Conservation (phyloP, 225 moss, liverwort and hornwort genomes). For the Bryum argenteum region DNA sequence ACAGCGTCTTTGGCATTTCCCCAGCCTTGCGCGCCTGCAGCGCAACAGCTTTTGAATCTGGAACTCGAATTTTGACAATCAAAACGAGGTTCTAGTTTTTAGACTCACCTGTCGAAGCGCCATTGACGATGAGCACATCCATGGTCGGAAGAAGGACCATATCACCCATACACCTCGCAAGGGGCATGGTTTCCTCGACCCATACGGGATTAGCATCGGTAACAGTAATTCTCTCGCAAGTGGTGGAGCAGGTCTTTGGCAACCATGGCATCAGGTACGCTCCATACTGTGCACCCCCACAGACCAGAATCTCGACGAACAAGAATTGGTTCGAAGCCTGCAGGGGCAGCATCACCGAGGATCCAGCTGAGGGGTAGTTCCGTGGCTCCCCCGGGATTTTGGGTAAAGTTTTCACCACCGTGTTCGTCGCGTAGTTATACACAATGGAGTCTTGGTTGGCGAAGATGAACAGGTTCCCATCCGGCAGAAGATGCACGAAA, state of each 20-base stretch:
- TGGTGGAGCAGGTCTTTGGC: slow-evolving; percentile 31
- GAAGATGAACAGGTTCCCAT: slow-evolving; percentile 71
- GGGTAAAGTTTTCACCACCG: slow-evolving; percentile 57
- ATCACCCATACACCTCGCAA: slow-evolving; percentile 49
- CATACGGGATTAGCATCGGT: slow-evolving; percentile 40
- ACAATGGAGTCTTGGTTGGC: slow-evolving; percentile 66
- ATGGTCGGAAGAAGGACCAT: slow-evolving; percentile 46
- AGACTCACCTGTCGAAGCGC: slow-evolving; percentile 38
- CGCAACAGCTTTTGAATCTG: neutral
- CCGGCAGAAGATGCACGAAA: slow-evolving; percentile 64
- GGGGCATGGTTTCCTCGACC: slow-evolving; percentile 47
- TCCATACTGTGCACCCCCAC: slow-evolving; percentile 62
- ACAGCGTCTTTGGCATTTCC: slow-evolving; percentile 50
- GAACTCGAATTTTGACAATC: no score
- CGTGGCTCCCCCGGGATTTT: slow-evolving; percentile 60
- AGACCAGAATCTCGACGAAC: slow-evolving; percentile 55
- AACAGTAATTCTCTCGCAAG: slow-evolving; percentile 58
- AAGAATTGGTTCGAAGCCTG: slow-evolving; percentile 43
- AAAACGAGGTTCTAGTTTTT: neutral
- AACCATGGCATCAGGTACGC: slow-evolving; percentile 38
- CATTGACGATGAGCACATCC: slow-evolving; percentile 51
- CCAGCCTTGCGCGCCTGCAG: slow-evolving; percentile 71
- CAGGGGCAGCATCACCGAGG: slow-evolving; percentile 63
- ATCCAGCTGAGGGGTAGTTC: slow-evolving; percentile 74
- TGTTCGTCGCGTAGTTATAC: slow-evolving; percentile 54